phyloP scores from a whole-genome alignment of 768 basidiomycete species.

The Royoungia palumana region DNA sequence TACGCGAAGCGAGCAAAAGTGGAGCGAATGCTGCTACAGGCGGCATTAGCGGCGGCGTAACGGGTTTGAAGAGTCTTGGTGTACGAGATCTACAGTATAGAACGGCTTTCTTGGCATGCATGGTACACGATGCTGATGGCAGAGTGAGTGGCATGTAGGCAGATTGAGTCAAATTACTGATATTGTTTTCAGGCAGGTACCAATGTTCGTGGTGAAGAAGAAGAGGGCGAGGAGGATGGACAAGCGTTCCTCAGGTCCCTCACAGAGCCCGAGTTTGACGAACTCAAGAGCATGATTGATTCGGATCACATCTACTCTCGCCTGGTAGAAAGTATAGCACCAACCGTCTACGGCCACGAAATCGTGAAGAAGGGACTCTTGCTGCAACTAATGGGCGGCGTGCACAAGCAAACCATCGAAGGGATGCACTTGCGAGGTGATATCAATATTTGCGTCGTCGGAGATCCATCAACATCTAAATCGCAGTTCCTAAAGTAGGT shows the following conservation, averaged over 20 bases:
- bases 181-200: slow-evolving; percentile 58
- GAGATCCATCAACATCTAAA: slow-evolving; percentile 96
- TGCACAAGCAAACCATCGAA: slow-evolving; percentile 93
- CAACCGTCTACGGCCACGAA: slow-evolving; percentile 98
- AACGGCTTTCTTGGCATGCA: slow-evolving; percentile 96
- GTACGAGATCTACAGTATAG: slow-evolving; percentile 97
- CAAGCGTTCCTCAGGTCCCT: slow-evolving; percentile 86
- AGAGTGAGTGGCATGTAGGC: slow-evolving; percentile 52
- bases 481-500: slow-evolving; percentile 97
- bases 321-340: slow-evolving; percentile 91
- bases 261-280: slow-evolving; percentile 93
- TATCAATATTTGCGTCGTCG: slow-evolving; percentile 97
- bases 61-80: slow-evolving; percentile 90
- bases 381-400: slow-evolving; percentile 96
- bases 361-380: slow-evolving; percentile 98
- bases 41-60: slow-evolving; percentile 77
- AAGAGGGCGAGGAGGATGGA: slow-evolving; percentile 69
- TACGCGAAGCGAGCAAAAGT: slow-evolving; percentile 75
- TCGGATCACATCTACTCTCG: slow-evolving; percentile 93
- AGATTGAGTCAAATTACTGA: neutral
- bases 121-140: slow-evolving; percentile 90
- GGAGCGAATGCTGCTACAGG: slow-evolving; percentile 58
- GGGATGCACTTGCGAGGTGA: slow-evolving; percentile 99
- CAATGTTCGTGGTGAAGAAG: slow-evolving; percentile 88
- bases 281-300: slow-evolving; percentile 91